Conservation (phyloP, 1,139 yeast species). For the Hemisphaericaspora subhashii region DNA sequence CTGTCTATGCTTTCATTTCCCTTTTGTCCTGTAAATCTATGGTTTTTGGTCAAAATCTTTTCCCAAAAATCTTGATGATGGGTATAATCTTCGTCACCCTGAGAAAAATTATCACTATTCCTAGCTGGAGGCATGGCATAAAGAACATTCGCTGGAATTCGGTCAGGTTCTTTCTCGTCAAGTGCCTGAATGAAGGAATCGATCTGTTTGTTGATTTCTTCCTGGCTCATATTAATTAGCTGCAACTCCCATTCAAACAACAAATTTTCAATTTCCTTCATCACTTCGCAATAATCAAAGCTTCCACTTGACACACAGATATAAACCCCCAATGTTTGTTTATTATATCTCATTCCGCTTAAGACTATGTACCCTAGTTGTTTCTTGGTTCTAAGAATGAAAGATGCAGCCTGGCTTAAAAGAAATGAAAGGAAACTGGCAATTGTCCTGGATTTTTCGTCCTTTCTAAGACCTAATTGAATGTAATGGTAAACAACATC, state of each 20-base stretch:
- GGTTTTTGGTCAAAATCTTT: constrained; percentile 44
- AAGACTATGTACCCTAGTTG: constrained; percentile 48
- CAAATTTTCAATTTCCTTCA: constrained; percentile 48
- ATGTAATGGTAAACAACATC: constrained; percentile 51
- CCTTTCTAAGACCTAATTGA: constrained; percentile 52
- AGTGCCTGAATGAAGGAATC: constrained; percentile 34
- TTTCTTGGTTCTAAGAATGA: constrained; percentile 49
- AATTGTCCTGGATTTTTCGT: constrained; percentile 30
- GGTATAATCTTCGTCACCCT: constrained; percentile 26
- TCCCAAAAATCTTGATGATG: constrained; percentile 50
- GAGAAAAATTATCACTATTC: constrained; percentile 27
- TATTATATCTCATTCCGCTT: constrained; percentile 52
- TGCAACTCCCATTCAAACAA: constrained; percentile 35
- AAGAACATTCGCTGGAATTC: constrained; percentile 22
- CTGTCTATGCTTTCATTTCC: constrained; percentile 39
- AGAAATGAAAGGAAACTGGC: constrained; percentile 47
- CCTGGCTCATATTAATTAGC: constrained; percentile 24
- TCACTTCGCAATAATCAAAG: constrained; percentile 26
- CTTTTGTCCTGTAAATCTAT: constrained; percentile 30
- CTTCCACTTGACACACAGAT: constrained; percentile 45
- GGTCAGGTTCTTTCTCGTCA: constrained; percentile 5
- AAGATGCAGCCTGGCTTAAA: constrained; percentile 38
- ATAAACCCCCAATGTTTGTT: constrained; percentile 56
- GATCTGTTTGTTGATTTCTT: constrained; percentile 34
- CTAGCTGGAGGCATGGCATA: constrained; percentile 23